phyloP scores from a whole-genome alignment of 2,329 filamentous ascomycete species.

The Monosporascus cannonballus region DNA sequence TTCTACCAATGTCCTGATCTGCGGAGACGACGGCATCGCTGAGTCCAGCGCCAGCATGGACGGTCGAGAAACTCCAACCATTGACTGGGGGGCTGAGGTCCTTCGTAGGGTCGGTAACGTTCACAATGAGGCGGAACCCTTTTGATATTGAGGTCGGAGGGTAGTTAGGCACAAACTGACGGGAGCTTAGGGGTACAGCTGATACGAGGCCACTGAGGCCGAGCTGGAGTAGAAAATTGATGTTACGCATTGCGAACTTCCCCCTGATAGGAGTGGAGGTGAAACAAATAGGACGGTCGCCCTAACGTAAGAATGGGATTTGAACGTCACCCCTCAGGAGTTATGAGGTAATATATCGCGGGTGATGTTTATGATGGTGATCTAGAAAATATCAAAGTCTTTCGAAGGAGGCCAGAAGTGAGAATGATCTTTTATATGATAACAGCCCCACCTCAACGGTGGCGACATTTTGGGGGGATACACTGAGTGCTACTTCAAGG shows the following conservation, averaged over 20 bases:
- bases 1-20: slow-evolving; percentile 16
- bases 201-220: neutral
- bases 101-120: slow-evolving; percentile 33
- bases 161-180: slow-evolving; percentile 7
- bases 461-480: too few relatives aligned
- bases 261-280: neutral
- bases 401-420: too few relatives aligned
- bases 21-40: slow-evolving; percentile 30
- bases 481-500: too few relatives aligned
- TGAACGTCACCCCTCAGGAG: too few relatives aligned
- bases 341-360: too few relatives aligned
- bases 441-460: too few relatives aligned
- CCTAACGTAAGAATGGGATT: too few relatives aligned
- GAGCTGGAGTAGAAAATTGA: neutral
- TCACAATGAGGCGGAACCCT: slow-evolving; percentile 37
- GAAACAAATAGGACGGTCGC: too few relatives aligned
- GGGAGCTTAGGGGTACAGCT: neutral
- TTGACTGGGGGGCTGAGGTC: slow-evolving; percentile 38
- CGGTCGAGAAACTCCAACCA: slow-evolving; percentile 31
- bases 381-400: too few relatives aligned
- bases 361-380: too few relatives aligned
- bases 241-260: neutral
- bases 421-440: too few relatives aligned
- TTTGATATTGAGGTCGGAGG: slow-evolving; percentile 15
- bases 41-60: slow-evolving; percentile 37